A percentile compares a stretch with the other conserved stretches of the same genome.
Evolutionary conservation across 306 rosid species (phyloP).

Genomic region (Cyclanthera cordifolia): DNA sequence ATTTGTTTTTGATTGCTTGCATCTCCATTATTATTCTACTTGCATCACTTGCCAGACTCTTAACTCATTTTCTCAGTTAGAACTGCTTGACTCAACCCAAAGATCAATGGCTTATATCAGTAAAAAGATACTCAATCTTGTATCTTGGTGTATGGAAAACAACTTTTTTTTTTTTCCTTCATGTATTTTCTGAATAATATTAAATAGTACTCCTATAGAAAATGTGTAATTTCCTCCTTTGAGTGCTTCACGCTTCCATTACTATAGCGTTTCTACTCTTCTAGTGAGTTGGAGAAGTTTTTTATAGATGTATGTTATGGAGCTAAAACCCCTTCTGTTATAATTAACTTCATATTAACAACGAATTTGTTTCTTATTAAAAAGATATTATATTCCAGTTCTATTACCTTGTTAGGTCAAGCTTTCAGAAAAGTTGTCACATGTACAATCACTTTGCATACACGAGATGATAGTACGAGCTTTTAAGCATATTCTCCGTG

Average conservation of each 20-base stretch:
- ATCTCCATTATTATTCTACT: conserved; percentile 16
- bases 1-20: neutral
- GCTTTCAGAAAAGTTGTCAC: conserved; percentile 89
- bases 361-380: neutral
- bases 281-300: neutral
- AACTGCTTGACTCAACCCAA: neutral
- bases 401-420: conserved; percentile 50
- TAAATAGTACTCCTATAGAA: neutral
- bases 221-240: neutral
- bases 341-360: neutral
- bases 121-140: neutral
- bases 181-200: neutral
- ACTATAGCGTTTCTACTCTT: neutral
- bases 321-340: neutral
- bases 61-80: conserved; percentile 6
- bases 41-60: conserved; percentile 4
- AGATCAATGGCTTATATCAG: neutral
- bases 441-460: conserved; percentile 89
- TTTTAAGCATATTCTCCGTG: conserved; percentile 87
- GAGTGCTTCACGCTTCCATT: conserved; percentile 5
- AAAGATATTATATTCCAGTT: conserved; percentile 20
- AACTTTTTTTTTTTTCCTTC: neutral
- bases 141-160: conserved; percentile 8
- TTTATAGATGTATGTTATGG: neutral
- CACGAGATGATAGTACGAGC: conserved; percentile 99